A percentile compares a stretch with the other conserved stretches of the same genome.
These are phyloP conservation scores for Agapanthus africanus DNA, from an alignment of 106 monocot genomes.

Conservation along the genomic window DNA sequence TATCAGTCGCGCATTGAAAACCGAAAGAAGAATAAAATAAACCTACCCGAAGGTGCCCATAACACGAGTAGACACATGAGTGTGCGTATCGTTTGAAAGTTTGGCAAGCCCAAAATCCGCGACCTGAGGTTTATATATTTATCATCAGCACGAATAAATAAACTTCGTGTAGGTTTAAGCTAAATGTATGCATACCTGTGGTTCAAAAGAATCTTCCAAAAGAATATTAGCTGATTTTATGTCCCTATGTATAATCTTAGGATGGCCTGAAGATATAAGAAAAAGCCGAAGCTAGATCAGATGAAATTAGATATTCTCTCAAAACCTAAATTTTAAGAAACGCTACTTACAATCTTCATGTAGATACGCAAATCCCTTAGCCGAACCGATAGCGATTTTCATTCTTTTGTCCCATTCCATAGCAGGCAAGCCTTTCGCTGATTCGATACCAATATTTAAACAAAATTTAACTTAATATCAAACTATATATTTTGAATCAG, in stretches of 20 bases:
- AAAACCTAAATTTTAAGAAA: conserved; percentile 1
- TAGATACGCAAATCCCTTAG: conserved; percentile 78
- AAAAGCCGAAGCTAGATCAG: not conserved
- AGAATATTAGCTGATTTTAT: conserved; percentile 94
- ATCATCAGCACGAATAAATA: not conserved
- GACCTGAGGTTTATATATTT: conserved; percentile 38
- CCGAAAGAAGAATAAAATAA: not conserved
- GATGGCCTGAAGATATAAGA: conserved; percentile 60
- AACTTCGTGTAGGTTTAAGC: not conserved
- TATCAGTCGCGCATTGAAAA: not conserved
- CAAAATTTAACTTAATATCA: conserved; percentile 3
- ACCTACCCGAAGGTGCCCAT: conserved; percentile 89
- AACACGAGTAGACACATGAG: conserved; percentile 92
- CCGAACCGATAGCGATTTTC: conserved; percentile 73
- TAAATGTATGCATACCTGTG: conserved; percentile 39
- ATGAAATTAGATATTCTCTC: not conserved
- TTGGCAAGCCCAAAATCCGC: conserved; percentile 97
- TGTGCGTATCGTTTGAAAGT: conserved; percentile 47
- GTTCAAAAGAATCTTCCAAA: conserved; percentile 74
- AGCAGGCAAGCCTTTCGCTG: conserved; percentile 37
- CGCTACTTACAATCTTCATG: conserved; percentile 76
- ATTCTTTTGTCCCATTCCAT: conserved; percentile 80
- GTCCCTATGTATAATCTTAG: conserved; percentile 83
- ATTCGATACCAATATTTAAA: not conserved
- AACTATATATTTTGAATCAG: not conserved